Conservation (phyloP, 805 yeast species). For the Metschnikowia gruessii region DNA sequence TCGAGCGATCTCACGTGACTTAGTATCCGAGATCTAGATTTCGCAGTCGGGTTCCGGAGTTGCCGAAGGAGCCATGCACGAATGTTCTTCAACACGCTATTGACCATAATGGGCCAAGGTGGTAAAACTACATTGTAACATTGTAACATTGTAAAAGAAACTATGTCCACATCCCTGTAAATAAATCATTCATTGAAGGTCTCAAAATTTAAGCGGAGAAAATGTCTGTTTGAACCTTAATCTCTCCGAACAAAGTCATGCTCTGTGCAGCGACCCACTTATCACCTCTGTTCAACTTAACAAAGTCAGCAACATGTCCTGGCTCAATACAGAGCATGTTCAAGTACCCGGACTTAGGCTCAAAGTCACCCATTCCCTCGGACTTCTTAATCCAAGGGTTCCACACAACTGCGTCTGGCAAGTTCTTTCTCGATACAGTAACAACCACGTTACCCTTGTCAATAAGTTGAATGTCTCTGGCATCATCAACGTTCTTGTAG, state of each 20-base stretch:
- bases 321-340: slow-evolving; percentile 95
- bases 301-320: slow-evolving; percentile 76
- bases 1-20: no score
- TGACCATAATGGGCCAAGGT: not conserved
- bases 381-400: slow-evolving; percentile 92
- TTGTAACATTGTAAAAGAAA: not conserved
- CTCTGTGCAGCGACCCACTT: slow-evolving; percentile 73
- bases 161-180: not conserved
- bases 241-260: slow-evolving; percentile 54
- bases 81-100: not conserved
- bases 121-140: not conserved
- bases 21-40: no score
- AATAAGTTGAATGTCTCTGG: slow-evolving; percentile 62
- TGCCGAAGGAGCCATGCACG: not conserved
- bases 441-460: slow-evolving; percentile 69
- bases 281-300: slow-evolving; percentile 62
- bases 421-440: slow-evolving; percentile 60
- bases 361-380: slow-evolving; percentile 81
- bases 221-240: slow-evolving; percentile 55
- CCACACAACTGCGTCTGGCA: slow-evolving; percentile 86
- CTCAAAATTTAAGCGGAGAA: slow-evolving; percentile 14
- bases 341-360: slow-evolving; percentile 78
- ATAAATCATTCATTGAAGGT: not conserved
- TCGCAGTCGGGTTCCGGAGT: not conserved
- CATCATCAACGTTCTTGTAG: slow-evolving; percentile 58